Conservation (phyloP, 305 asterid species). For the Withania somnifera region DNA sequence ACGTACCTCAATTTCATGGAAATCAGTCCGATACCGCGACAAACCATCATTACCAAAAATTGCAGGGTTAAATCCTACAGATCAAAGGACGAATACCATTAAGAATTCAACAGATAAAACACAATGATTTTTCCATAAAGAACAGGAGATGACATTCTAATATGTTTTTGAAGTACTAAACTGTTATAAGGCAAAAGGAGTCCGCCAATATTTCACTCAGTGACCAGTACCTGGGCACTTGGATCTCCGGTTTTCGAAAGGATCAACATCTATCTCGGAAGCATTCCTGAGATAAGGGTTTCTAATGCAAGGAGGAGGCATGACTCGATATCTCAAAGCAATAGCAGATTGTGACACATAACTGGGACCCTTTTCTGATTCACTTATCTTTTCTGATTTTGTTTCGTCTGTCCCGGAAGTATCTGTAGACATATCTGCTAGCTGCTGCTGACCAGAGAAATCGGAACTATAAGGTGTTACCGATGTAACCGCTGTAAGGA, state of each 20-base stretch:
- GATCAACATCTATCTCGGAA: constrained; percentile 45
- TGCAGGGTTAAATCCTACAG: constrained; percentile 48
- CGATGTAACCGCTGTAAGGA: constrained; percentile 26
- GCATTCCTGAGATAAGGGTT: constrained; percentile 63
- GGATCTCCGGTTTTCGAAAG: constrained; percentile 60
- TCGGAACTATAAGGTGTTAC: constrained; percentile 26
- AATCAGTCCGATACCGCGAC: constrained; percentile 84
- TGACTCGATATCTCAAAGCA: constrained; percentile 87
- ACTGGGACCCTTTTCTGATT: constrained; percentile 34
- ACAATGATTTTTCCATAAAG: not conserved
- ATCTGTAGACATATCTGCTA: constrained; percentile 22
- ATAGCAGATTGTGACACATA: constrained; percentile 90
- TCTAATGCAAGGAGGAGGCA: constrained; percentile 92
- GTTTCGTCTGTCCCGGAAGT: constrained; percentile 24
- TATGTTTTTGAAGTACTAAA: not conserved
- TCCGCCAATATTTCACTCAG: not conserved
- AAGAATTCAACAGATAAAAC: not conserved
- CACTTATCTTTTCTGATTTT: constrained; percentile 18
- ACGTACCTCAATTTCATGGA: constrained; percentile 83
- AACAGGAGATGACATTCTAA: not conserved
- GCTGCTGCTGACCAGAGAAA: constrained; percentile 18
- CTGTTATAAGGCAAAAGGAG: not conserved
- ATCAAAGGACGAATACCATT: constrained; percentile 1
- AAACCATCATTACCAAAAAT: constrained; percentile 62
- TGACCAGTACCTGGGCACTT: constrained; percentile 61